phyloP scores from a whole-genome alignment of 2,329 filamentous ascomycete genomes.

The Eutypa lata region DNA sequence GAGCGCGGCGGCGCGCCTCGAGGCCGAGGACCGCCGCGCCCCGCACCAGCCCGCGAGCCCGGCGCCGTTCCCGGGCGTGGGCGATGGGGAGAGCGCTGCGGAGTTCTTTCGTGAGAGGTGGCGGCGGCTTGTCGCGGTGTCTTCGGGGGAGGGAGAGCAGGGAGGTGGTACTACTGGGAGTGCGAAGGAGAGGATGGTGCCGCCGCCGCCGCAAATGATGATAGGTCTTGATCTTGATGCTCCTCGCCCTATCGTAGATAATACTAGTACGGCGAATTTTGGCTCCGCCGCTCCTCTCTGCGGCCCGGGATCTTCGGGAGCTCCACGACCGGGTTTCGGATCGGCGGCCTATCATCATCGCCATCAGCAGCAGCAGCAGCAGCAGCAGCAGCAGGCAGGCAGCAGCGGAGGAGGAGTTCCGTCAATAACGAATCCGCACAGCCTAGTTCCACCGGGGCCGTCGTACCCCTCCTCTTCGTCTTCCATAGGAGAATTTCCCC shows the following conservation, averaged over 20 bases:
- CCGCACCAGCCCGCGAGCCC: conserved; percentile 26
- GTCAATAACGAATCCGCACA: not conserved
- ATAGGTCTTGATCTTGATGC: no score
- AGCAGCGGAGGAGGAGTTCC: no score
- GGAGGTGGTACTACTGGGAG: not conserved
- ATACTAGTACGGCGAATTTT: not conserved
- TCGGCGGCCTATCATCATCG: not conserved
- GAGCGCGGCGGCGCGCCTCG: conserved; percentile 22
- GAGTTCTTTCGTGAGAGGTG: conserved; percentile 29
- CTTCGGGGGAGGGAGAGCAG: not conserved
- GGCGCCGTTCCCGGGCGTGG: conserved; percentile 21
- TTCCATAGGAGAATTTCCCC: no score
- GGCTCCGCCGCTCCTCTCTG: not conserved
- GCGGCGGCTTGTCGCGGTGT: conserved; percentile 24
- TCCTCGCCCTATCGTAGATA: no score
- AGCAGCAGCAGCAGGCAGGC: no score
- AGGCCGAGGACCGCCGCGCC: conserved; percentile 22
- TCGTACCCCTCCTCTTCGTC: no score
- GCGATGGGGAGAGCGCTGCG: conserved; percentile 7
- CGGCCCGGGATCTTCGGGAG: not conserved
- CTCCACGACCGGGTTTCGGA: not conserved
- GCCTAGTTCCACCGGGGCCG: not conserved
- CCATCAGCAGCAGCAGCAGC: no score
- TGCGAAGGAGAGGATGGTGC: not conserved
- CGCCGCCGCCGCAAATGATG: not conserved